A percentile compares a stretch with the other conserved stretches of the same genome.
Conservation (phyloP, 1,139 yeast genomes). For the Suhomyces choctaworum region DNA sequence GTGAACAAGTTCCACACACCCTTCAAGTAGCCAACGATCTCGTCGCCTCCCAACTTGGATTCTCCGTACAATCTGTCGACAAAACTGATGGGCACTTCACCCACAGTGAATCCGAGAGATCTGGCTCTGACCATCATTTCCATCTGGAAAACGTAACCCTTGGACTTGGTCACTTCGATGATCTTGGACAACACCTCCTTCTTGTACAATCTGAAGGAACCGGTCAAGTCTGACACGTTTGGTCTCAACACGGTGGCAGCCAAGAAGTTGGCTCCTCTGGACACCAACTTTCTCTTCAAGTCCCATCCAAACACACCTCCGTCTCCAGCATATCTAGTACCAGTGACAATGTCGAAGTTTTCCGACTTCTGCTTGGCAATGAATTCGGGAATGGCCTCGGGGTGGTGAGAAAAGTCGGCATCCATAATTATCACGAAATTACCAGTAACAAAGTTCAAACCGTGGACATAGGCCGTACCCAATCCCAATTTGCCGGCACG, state of each 20-base stretch:
- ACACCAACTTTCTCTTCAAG: slow-evolving; percentile 73
- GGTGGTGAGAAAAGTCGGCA: slow-evolving; percentile 83
- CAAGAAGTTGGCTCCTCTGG: slow-evolving; percentile 79
- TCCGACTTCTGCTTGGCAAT: slow-evolving; percentile 66
- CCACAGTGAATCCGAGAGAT: slow-evolving; percentile 67
- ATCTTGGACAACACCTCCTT: slow-evolving; percentile 67
- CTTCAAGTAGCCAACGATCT: slow-evolving; percentile 73
- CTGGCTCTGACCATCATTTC: slow-evolving; percentile 88
- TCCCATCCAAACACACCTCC: slow-evolving; percentile 91
- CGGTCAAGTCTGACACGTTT: slow-evolving; percentile 73
- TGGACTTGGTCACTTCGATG: slow-evolving; percentile 68
- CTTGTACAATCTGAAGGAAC: slow-evolving; percentile 76
- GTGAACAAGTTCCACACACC: slow-evolving; percentile 75
- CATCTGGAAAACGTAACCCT: slow-evolving; percentile 88
- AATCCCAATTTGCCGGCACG: slow-evolving; percentile 80
- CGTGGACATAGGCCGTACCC: slow-evolving; percentile 83
- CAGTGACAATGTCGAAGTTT: slow-evolving; percentile 78
- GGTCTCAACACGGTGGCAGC: slow-evolving; percentile 76
- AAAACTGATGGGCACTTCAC: slow-evolving; percentile 78
- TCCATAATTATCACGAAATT: slow-evolving; percentile 82
- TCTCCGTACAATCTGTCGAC: slow-evolving; percentile 83
- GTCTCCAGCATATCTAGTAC: slow-evolving; percentile 78
- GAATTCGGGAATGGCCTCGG: slow-evolving; percentile 76
- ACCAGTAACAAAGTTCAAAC: slow-evolving; percentile 70
- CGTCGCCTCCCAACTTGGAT: slow-evolving; percentile 79